Evolutionary conservation across 2,329 filamentous ascomycete species (phyloP).

Genomic region (Neofusicoccum cordaticola): DNA sequence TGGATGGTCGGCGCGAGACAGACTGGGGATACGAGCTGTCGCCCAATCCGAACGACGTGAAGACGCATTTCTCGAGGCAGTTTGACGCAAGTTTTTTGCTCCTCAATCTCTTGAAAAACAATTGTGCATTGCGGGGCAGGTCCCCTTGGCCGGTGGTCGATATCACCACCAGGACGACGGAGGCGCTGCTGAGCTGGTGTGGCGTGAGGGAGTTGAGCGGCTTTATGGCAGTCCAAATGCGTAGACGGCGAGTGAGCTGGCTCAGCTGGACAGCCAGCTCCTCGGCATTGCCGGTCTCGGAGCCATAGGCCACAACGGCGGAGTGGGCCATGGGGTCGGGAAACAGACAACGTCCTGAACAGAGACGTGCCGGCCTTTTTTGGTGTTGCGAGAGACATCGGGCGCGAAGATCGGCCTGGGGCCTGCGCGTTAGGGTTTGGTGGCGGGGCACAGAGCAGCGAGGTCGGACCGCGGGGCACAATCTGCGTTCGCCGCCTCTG

Average conservation of each 20-base stretch:
- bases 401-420: slow-evolving; percentile 6
- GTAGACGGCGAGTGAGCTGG: slow-evolving; percentile 69
- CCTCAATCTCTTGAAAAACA: slow-evolving; percentile 82
- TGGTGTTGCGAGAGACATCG: slow-evolving; percentile 4
- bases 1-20: slow-evolving; percentile 24
- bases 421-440: slow-evolving; percentile 12
- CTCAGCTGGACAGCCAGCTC: slow-evolving; percentile 86
- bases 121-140: slow-evolving; percentile 75
- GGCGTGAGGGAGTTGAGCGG: slow-evolving; percentile 74
- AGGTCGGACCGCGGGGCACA: slow-evolving; percentile 11
- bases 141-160: slow-evolving; percentile 96
- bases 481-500: background rate
- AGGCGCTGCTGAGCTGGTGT: slow-evolving; percentile 50
- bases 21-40: slow-evolving; percentile 94
- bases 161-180: slow-evolving; percentile 72
- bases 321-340: slow-evolving; percentile 13
- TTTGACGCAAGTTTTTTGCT: slow-evolving; percentile 71
- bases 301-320: slow-evolving; percentile 81
- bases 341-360: background rate
- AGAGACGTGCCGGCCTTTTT: slow-evolving; percentile 1
- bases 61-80: slow-evolving; percentile 66
- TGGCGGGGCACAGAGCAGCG: slow-evolving; percentile 3
- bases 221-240: slow-evolving; percentile 70
- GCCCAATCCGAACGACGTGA: slow-evolving; percentile 85
- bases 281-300: slow-evolving; percentile 91